These are phyloP conservation scores for Stereocaulon alpinum DNA, from an alignment of 495 filamentous ascomycete species.

Conservation along the genomic window DNA sequence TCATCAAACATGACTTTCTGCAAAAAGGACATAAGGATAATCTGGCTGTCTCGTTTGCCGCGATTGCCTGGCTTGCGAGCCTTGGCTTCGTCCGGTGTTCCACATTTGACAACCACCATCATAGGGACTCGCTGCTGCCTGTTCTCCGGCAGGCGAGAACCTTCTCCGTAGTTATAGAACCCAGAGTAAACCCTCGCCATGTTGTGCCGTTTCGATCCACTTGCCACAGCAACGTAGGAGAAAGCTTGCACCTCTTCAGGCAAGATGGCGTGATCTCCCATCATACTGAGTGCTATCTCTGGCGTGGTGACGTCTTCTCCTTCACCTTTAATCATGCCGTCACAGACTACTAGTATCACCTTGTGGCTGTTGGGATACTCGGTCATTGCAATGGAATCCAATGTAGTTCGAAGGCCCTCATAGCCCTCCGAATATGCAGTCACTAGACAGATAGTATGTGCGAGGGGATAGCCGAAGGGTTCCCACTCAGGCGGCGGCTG, in stretches of 20 bases:
- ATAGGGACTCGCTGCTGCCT: constrained; percentile 98
- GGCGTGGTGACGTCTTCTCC: constrained; percentile 83
- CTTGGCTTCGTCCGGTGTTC: constrained; percentile 74
- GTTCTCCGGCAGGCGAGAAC: constrained; percentile 65
- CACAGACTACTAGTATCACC: constrained; percentile 88
- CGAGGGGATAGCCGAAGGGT: constrained; percentile 89
- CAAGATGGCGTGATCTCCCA: constrained; percentile 76
- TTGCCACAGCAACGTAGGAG: constrained; percentile 94
- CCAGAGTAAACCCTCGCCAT: constrained; percentile 98
- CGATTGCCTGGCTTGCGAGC: constrained; percentile 88
- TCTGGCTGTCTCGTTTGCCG: constrained; percentile 97
- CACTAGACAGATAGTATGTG: constrained; percentile 86
- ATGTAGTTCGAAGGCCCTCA: constrained; percentile 80
- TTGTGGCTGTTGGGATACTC: constrained; percentile 99
- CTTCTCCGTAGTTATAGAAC: constrained; percentile 90
- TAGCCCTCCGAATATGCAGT: constrained; percentile 97
- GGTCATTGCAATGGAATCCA: constrained; percentile 94
- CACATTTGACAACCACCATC: constrained; percentile 94
- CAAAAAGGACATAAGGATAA: constrained; percentile 97
- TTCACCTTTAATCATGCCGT: constrained; percentile 94
- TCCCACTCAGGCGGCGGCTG: constrained; percentile 97
- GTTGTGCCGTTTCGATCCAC: constrained; percentile 94
- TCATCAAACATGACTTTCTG: constrained; percentile 99
- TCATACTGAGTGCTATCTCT: constrained; percentile 83
- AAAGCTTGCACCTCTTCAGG: constrained; percentile 75